Conservation (phyloP, 805 yeast species). For the Wickerhamomyces bovis region DNA sequence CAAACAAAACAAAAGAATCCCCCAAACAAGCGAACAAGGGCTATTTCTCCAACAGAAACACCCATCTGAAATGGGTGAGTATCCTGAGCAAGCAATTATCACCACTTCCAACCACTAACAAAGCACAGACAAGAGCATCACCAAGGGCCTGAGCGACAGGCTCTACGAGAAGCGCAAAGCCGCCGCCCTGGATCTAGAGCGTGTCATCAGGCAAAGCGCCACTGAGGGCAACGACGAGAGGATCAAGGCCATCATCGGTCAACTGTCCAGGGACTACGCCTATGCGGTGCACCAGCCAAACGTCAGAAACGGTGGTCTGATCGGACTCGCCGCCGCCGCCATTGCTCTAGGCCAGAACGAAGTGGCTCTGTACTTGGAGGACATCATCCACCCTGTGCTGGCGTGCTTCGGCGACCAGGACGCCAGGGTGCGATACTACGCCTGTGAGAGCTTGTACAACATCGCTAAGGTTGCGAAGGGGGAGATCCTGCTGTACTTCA, state of each 20-base stretch:
- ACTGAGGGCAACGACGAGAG: conserved; percentile 54
- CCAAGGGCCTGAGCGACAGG: conserved; percentile 65
- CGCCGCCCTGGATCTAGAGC: conserved; percentile 75
- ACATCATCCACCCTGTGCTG: conserved; percentile 85
- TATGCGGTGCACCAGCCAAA: conserved; percentile 80
- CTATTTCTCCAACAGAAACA: no score
- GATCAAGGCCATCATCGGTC: conserved; percentile 59
- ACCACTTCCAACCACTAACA: not conserved
- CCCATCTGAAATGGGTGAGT: not conserved
- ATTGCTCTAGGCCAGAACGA: conserved; percentile 85
- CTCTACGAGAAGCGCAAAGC: conserved; percentile 73
- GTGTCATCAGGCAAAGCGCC: conserved; percentile 63
- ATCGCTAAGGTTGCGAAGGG: conserved; percentile 96
- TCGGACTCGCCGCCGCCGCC: conserved; percentile 93
- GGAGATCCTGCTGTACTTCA: conserved; percentile 84
- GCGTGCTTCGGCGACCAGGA: conserved; percentile 97
- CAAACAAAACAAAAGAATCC: not conserved
- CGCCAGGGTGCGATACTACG: conserved; percentile 93
- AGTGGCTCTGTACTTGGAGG: conserved; percentile 76
- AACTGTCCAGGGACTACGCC: conserved; percentile 70
- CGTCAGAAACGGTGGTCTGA: conserved; percentile 92
- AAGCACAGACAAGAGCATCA: conserved; percentile 50
- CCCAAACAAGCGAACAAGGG: not conserved
- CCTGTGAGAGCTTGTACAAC: conserved; percentile 92
- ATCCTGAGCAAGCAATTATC: no score